These are phyloP conservation scores for Gardenia jasminoides DNA, from an alignment of 257 asterid genomes.

Conservation along the genomic window DNA sequence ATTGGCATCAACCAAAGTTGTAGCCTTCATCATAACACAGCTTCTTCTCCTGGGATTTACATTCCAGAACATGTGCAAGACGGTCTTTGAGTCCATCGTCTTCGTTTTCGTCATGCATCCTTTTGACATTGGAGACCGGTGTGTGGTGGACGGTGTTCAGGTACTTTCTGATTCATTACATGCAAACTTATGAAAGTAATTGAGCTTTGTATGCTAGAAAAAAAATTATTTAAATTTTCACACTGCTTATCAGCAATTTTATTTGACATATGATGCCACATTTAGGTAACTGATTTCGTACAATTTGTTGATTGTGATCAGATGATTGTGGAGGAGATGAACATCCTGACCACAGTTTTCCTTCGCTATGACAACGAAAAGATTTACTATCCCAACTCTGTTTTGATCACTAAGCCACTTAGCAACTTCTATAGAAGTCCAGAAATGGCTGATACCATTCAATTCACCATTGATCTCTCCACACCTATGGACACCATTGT, in stretches of 20 bases:
- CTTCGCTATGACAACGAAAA: constrained; percentile 61
- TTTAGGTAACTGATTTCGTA: neutral
- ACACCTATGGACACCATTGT: constrained; percentile 52
- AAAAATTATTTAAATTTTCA: too few relatives aligned
- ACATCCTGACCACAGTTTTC: constrained; percentile 61
- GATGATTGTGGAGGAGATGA: constrained; percentile 73
- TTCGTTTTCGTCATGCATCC: constrained; percentile 72
- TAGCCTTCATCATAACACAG: constrained; percentile 54
- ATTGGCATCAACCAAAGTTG: constrained; percentile 48
- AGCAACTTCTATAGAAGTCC: constrained; percentile 75
- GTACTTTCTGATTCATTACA: constrained; percentile 16
- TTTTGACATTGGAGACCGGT: constrained; percentile 66
- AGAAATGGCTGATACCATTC: constrained; percentile 48
- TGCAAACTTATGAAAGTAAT: too few relatives aligned
- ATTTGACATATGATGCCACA: too few relatives aligned
- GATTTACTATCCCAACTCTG: constrained; percentile 57
- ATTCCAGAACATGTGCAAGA: constrained; percentile 70
- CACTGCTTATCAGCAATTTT: too few relatives aligned
- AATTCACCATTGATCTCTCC: constrained; percentile 47
- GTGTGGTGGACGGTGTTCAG: constrained; percentile 68
- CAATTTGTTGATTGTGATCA: constrained; percentile 18
- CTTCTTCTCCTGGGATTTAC: constrained; percentile 57
- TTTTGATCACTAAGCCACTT: constrained; percentile 51
- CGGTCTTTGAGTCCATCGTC: constrained; percentile 55
- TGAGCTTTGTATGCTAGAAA: too few relatives aligned